Conservation (phyloP, 371 early-diverging fungal species). For the Rhizopus stolonifer region DNA sequence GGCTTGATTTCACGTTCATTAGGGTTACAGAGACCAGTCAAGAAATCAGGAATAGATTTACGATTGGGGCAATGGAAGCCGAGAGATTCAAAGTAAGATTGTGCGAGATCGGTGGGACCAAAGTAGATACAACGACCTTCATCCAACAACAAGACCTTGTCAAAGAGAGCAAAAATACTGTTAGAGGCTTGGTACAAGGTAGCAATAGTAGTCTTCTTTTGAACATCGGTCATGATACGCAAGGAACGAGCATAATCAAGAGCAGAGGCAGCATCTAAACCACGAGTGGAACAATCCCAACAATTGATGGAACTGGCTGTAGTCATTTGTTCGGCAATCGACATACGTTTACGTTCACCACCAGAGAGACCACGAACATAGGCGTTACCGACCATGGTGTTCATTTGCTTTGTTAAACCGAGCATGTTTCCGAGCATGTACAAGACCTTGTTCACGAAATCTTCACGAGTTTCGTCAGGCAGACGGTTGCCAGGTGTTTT, state of each 20-base stretch:
- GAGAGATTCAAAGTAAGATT: conserved; percentile 50
- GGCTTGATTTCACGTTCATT: conserved; percentile 61
- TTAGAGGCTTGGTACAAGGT: conserved; percentile 66
- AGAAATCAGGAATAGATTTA: conserved; percentile 79
- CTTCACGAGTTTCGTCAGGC: conserved; percentile 26
- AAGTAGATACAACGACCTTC: conserved; percentile 67
- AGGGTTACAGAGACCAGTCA: conserved; percentile 71
- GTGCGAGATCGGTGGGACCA: conserved; percentile 53
- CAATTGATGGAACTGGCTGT: conserved; percentile 63
- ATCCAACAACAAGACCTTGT: conserved; percentile 63
- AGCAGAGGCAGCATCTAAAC: conserved; percentile 81
- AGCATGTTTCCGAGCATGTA: conserved; percentile 52
- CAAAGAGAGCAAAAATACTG: conserved; percentile 64
- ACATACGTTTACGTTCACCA: conserved; percentile 76
- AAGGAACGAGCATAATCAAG: conserved; percentile 63
- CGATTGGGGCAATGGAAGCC: conserved; percentile 74
- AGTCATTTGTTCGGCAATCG: conserved; percentile 76
- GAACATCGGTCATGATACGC: conserved; percentile 54
- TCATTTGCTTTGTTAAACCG: conserved; percentile 57
- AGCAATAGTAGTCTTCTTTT: conserved; percentile 58
- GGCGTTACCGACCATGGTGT: conserved; percentile 74
- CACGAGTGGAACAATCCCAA: conserved; percentile 77
- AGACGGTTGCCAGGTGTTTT: conserved; percentile 53
- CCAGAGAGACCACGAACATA: conserved; percentile 69
- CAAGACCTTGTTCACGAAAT: conserved; percentile 36